Evolutionary conservation across 768 basidiomycete genomes (phyloP), one percentile per base, ranked within the genome.

Genomic region (Tricholoma bakamatsutake): DNA sequence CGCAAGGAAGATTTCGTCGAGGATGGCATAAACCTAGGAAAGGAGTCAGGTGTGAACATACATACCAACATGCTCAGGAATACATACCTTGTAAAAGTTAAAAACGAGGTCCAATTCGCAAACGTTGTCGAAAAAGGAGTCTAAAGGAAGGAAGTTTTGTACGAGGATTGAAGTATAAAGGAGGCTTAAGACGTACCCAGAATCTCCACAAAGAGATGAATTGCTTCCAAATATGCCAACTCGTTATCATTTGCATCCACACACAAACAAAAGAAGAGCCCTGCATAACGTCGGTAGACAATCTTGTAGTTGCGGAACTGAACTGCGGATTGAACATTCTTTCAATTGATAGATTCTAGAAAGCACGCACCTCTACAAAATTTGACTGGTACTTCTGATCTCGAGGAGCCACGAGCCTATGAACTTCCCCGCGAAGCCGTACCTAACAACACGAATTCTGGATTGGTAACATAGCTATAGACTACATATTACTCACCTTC

Each of bases 381-480:
- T 99, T 99, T 21, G 93, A 96, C 71, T 98, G 97, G 62, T 98
- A 97, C 73, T 98, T 98, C 76, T 98, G 94, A 71, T 99, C 97
- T 59, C 97, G 76, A 15, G 97, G 94, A 0, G 97, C 97, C 10
- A 99, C 92, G 59, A 98, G 71, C 34, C 97, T 80, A 69, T 99
- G 97, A 0, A 99, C 96, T 69, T 99, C 97, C 3, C 97, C 96
- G 17, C 96, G 83, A 56, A 98, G 79, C 52, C 95, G 84, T 56
- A 96, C 91, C 93, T 96, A 63, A 2, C 54, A 30, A 8, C 24
- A 39, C 5, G 48, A 30, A 24, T 39, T 45, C 35, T 49, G 46
- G 49, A 47, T 21, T 55, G 1, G 21, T 52, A 18, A 46, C 35
- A 27, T 30, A 10, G 49, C 6, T 30, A 12, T n/a, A n/a, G n/a